Percentiles rank a stretch among this genome's conserved stretches.
phyloP scores from a whole-genome alignment of 225 moss, liverwort and hornwort genomes.

The Antitrichia curtipendula region DNA sequence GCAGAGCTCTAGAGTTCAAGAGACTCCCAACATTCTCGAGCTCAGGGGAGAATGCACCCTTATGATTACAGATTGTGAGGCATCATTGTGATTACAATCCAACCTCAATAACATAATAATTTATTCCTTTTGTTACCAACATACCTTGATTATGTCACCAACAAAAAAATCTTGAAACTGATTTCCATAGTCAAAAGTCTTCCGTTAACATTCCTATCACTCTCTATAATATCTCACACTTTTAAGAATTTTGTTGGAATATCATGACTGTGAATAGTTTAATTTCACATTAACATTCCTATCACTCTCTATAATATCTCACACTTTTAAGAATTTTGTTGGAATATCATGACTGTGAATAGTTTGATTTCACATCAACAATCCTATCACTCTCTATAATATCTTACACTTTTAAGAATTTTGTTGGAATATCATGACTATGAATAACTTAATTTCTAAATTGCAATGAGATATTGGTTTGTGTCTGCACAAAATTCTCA shows the following conservation, averaged over 20 bases:
- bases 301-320: too few relatives aligned
- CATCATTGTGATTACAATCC: neutral
- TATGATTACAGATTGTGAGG: neutral
- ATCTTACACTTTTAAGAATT: too few relatives aligned
- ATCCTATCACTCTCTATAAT: too few relatives aligned
- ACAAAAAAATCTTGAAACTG: neutral
- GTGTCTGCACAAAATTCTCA: neutral
- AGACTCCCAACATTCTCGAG: neutral
- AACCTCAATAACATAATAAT: neutral
- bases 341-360: too few relatives aligned
- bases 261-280: too few relatives aligned
- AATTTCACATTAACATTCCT: too few relatives aligned
- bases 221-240: too few relatives aligned
- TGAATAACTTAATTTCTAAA: neutral
- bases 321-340: too few relatives aligned
- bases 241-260: too few relatives aligned
- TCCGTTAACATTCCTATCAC: neutral
- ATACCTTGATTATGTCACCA: neutral
- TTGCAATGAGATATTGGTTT: neutral
- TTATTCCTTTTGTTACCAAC: neutral
- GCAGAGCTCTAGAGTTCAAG: neutral
- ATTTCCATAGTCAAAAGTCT: neutral
- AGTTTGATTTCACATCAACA: too few relatives aligned
- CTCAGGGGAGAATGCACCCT: neutral
- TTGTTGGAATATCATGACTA: neutral